Base-by-base conservation (phyloP, 371 early-diverging fungal species). In the Gilbertella persicaria region DNA sequence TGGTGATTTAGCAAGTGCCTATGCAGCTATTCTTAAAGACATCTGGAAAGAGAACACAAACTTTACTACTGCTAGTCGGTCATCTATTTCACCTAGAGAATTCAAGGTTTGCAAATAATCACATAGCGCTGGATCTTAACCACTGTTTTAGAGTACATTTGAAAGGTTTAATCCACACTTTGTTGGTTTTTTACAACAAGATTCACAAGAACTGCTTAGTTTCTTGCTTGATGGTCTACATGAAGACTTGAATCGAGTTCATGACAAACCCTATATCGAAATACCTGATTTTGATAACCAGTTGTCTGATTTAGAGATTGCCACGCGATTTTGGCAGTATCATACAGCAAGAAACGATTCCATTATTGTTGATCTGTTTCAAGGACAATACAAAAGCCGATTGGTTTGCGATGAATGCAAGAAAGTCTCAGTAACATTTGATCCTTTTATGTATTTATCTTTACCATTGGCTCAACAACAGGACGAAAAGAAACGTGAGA, bases 351-450 rank as follows among this genome's bases (percentile, higher is more conserved):
- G 83, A 19, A 96, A 98, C 66, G 78, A 85, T 53, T 92, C 93
- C 30, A 86, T 97, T 8, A 82, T 99, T 43, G 96, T 96, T 5
- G 88, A 86, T 35, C 44, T 93, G 56, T 94, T 97, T 60, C 95
- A 94, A 73, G 96, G 95, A 6, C 90, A 89, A 59, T 83, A 90
- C 43, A 84, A 82, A 57, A 91, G 90, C 56, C 74, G 80, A 38
- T 66, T 99, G 33, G 76, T 75, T 35, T 99, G 99, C 55, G 61
- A 84, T 30, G 79, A 79, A 21, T 99, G 99, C 70, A 65, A 77
- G 73, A n/a, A 60, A 66, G 48, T 57, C 69, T 78, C 78, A 9
- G 69, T 77, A 20, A 85, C 80, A 6, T 82, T 79, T 54, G 88
- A 88, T 49, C 83, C 85, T 0, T 83, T 81, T 60, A 75, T 79